A percentile compares a stretch with the other conserved stretches of the same genome.
Conservation (phyloP, 2,329 filamentous ascomycete genomes). For the Plectosphaerella plurivora region DNA sequence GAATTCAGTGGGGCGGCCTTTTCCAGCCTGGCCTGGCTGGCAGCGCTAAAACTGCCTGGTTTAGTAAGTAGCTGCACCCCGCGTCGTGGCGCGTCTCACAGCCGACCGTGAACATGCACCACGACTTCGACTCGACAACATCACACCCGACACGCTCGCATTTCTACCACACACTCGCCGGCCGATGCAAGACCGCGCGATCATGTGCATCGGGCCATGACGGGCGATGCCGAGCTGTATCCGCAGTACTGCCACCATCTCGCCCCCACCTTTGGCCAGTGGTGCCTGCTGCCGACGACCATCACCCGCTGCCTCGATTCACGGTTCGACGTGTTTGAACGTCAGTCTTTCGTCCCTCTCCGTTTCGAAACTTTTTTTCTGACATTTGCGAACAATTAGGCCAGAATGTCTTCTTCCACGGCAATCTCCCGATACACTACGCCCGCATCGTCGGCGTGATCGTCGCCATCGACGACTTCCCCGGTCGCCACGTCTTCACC, state of each 20-base stretch:
- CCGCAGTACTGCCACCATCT: constrained; percentile 60
- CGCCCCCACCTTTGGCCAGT: constrained; percentile 55
- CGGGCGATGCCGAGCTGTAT: constrained; percentile 40
- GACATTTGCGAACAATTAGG: constrained; percentile 17
- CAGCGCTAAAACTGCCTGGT: no score
- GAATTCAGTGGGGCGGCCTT: no score
- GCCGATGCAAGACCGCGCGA: not conserved
- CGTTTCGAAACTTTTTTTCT: not conserved
- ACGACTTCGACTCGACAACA: not conserved
- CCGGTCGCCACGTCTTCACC: constrained; percentile 43
- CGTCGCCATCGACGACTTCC: constrained; percentile 54
- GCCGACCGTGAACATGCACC: not conserved
- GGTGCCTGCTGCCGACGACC: constrained; percentile 50
- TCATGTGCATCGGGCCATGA: constrained; percentile 44
- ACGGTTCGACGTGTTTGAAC: constrained; percentile 51
- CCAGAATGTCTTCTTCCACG: constrained; percentile 59
- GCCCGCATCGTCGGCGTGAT: constrained; percentile 67
- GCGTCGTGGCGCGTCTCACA: not conserved
- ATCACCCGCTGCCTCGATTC: constrained; percentile 45
- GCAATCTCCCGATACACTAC: constrained; percentile 74
- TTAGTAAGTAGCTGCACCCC: not conserved
- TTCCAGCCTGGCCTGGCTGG: no score
- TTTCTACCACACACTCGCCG: not conserved
- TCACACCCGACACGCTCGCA: not conserved
- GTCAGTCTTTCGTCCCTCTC: constrained; percentile 2